Base-by-base conservation (phyloP, 176 grass and related monocot species). In the Luzula sylvatica region DNA sequence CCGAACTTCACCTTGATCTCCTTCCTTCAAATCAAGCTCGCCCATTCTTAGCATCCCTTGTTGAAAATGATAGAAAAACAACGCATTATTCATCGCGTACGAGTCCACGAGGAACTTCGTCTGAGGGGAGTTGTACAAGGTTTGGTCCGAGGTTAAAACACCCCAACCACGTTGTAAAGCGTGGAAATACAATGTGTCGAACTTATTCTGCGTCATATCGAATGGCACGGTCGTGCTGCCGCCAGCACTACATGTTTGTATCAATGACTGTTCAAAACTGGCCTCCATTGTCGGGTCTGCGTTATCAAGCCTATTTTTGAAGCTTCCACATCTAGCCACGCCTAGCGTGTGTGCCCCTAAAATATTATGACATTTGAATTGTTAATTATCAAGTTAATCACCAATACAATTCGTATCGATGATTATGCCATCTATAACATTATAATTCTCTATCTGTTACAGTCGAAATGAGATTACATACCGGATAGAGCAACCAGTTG, bases 1-100 rank as follows among this genome's bases (percentile, higher is more conserved):
- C 55, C 90, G 80, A 44, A 96, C 42, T 74, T 96, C 90, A 8
- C 90, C 90, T 4, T 63, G 5, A 29, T n/a, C 44, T 0, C 76
- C 90, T 2, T 65, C 77, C 54, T 96, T 96, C 54, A 96, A 78
- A 40, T 86, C 74, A 21, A 96, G 71, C 48, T 73, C 53, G 5
- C 90, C 90, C 90, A 96, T 96, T 74, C 76, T 96, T 30, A 67
- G 18, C 80, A 96, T 85, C 38, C 84, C 90, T 60, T 76, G 77
- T 57, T 71, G 54, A 71, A 96, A 96, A 16, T 79, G 61, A 45
- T 26, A 75, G 77, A 89, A 96, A 83, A 96, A 96, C 67, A 71
- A 79, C 0, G 41, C 74, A 60, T 64, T 66, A 58, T 89, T 82
- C 68, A 65, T 68, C 28, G 84, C 84, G 55, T 79, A 96, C 19